A percentile compares a stretch with the other conserved stretches of the same genome.
phyloP scores from a whole-genome alignment of 2,329 filamentous ascomycete genomes.

The Cladophialophora yegresii region DNA sequence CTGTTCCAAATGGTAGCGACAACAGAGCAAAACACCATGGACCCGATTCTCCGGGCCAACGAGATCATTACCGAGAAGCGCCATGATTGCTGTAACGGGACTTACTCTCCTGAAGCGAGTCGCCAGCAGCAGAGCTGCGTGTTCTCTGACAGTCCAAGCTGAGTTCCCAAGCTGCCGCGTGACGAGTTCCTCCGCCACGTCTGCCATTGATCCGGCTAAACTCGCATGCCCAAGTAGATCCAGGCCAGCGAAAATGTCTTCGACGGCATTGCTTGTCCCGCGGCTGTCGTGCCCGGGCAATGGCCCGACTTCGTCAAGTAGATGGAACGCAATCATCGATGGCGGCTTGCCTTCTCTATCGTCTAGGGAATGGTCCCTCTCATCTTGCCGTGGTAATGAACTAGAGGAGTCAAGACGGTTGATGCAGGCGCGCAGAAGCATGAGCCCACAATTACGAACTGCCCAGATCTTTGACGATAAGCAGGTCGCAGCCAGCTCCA shows the following conservation, averaged over 20 bases:
- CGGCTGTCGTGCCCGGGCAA: not conserved
- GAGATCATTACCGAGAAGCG: not conserved
- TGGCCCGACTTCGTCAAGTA: constrained; percentile 18
- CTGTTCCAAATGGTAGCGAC: constrained; percentile 21
- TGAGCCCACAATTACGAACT: constrained; percentile 87
- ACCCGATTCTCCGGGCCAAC: constrained; percentile 41
- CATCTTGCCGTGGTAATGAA: not conserved
- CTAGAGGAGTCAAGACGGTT: constrained; percentile 40
- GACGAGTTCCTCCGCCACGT: constrained; percentile 41
- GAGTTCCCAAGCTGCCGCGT: constrained; percentile 46
- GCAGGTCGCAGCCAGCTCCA: constrained; percentile 77
- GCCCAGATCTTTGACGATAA: constrained; percentile 86
- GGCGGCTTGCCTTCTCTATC: constrained; percentile 3
- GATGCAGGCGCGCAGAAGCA: constrained; percentile 76
- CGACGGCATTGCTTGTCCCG: constrained; percentile 7
- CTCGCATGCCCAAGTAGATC: constrained; percentile 45
- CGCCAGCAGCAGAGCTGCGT: constrained; percentile 44
- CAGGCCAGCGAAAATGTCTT: constrained; percentile 48
- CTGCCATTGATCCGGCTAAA: constrained; percentile 40
- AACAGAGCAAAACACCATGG: constrained; percentile 45
- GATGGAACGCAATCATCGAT: constrained; percentile 18
- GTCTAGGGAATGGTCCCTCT: not conserved
- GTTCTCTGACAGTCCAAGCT: constrained; percentile 51
- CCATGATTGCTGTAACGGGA: constrained; percentile 1
- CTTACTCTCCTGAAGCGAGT: constrained; percentile 8